Evolutionary conservation across 805 yeast species (phyloP), one percentile per base, ranked within the genome.

Genomic region (Candida jianshihensis): DNA sequence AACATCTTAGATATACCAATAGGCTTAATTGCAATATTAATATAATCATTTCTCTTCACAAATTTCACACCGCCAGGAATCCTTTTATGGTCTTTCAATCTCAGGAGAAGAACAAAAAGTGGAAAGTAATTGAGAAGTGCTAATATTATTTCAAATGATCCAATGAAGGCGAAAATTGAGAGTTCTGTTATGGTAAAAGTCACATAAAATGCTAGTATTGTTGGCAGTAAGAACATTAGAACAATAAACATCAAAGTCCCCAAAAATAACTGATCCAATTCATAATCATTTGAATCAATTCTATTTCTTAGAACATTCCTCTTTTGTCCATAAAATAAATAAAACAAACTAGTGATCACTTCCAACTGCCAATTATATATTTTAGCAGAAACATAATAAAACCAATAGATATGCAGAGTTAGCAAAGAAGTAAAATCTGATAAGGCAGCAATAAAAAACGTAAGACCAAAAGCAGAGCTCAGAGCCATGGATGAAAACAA

Each of bases 191-290:
- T 41, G 6, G 85, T 81, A 57, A 88, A 90, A 17, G 80, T 73
- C 14, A 78, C 47, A 53, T 92, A 92, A 54, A 89, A 92, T 12
- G 92, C 92, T 46, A 80, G 55, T 2, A 87, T 81, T 0, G 99
- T 92, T 1, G 98, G 98, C 34, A 88, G 57, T 24, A 94, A 63
- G 47, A 88, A 84, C 0, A 82, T 60, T 35, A 85, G 62, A 13
- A 89, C 75, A 33, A 90, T 86, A 59, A 92, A 92, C 14, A 90
- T 59, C 38, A 92, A 68, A 3, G 96, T 92, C 0, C 98, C 98
- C 53, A 90, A 61, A 33, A 94, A 63, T 38, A 90, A 66, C 51
- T 89, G 95, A 54, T 89, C 96, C 18, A 90, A 63, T 41, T 84
- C 90, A 56, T 84, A 90, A 54, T 81, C 75, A 43, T 88, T 78